Percentiles rank a stretch among this genome's conserved stretches.
Conservation (phyloP, 495 filamentous ascomycete species). For the Neurospora sp. region DNA sequence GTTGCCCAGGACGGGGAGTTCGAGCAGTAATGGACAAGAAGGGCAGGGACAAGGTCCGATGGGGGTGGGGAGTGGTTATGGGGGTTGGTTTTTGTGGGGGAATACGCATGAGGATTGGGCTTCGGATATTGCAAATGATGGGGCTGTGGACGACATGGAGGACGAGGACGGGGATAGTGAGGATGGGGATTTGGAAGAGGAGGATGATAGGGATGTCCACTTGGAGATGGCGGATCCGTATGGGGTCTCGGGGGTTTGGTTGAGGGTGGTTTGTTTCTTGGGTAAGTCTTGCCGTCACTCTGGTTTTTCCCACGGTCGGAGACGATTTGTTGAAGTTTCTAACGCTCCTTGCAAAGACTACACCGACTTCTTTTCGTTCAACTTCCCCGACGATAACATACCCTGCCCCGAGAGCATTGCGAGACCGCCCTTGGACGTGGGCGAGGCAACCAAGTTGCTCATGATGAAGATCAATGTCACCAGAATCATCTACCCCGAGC, state of each 20-base stretch:
- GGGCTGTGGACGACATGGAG: background rate
- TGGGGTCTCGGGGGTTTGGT: constrained; percentile 48
- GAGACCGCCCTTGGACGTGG: constrained; percentile 38
- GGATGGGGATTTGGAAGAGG: background rate
- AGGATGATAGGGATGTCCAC: background rate
- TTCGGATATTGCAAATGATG: background rate
- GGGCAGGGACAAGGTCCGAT: background rate
- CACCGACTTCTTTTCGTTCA: constrained; percentile 51
- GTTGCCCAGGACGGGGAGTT: constrained; percentile 9
- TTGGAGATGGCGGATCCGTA: constrained; percentile 48
- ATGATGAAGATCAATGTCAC: constrained; percentile 48
- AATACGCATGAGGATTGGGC: background rate
- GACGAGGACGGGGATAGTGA: background rate
- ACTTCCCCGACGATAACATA: constrained; percentile 33
- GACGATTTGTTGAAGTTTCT: no score
- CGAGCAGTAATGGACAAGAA: no score
- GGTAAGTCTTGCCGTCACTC: constrained; percentile 7
- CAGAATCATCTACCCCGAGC: constrained; percentile 37
- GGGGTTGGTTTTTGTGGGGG: background rate
- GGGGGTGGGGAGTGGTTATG: background rate
- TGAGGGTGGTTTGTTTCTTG: constrained; percentile 46
- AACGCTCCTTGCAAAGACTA: no score
- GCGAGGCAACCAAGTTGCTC: constrained; percentile 55
- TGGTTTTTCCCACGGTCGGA: no score
- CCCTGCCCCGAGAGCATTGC: constrained; percentile 27